Percentiles rank a stretch among this genome's conserved stretches.
Evolutionary conservation across 805 yeast genomes (phyloP).

Genomic region (Starmerella apicola): DNA sequence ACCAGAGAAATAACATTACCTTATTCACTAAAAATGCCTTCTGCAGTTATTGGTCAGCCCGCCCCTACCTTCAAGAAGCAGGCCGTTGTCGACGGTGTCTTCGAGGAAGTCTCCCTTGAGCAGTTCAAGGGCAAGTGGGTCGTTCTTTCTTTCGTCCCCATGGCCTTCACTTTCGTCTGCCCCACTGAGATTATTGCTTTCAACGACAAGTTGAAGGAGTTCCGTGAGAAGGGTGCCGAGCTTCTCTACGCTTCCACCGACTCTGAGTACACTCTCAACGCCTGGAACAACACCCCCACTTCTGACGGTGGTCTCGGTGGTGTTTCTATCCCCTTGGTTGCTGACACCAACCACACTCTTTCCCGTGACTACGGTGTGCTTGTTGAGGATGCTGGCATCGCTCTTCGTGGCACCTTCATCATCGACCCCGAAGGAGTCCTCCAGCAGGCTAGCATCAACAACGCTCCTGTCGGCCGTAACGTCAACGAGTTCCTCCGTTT

Average conservation of each 20-base stretch:
- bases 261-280: constrained; percentile 92
- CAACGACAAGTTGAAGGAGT: constrained; percentile 88
- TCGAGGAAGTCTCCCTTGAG: constrained; percentile 89
- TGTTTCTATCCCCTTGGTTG: constrained; percentile 83
- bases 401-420: constrained; percentile 95
- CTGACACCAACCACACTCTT: constrained; percentile 93
- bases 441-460: constrained; percentile 97
- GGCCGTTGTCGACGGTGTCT: constrained; percentile 92
- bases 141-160: constrained; percentile 88
- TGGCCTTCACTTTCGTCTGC: constrained; percentile 98
- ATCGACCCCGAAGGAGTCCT: constrained; percentile 91
- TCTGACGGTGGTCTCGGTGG: constrained; percentile 98
- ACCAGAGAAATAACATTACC: background rate
- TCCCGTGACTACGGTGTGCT: constrained; percentile 96
- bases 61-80: constrained; percentile 95
- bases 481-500: constrained; percentile 97
- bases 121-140: constrained; percentile 98
- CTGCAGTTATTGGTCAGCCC: constrained; percentile 72
- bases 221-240: constrained; percentile 74
- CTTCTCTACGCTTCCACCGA: constrained; percentile 95
- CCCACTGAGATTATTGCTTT: constrained; percentile 99
- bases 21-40: constrained; percentile 47
- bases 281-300: constrained; percentile 96
- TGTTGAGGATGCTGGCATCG: constrained; percentile 90
- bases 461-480: constrained; percentile 97